Evolutionary conservation across 768 basidiomycete genomes (phyloP).

Genomic region (Mycena crocata): DNA sequence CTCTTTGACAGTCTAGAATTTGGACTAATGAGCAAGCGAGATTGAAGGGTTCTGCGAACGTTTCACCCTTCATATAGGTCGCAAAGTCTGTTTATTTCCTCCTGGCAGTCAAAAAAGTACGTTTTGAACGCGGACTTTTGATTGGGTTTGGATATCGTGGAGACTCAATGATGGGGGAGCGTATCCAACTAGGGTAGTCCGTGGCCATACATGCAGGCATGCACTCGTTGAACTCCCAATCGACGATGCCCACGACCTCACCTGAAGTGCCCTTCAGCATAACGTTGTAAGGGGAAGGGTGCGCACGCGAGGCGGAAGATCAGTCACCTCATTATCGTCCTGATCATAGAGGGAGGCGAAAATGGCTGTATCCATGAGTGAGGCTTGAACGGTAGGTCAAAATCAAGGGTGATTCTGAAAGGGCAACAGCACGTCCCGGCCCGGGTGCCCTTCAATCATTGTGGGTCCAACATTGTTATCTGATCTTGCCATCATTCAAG

Average conservation of each 20-base stretch:
- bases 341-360: too few relatives aligned
- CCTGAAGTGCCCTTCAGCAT: constrained; percentile 12
- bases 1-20: constrained; percentile 14
- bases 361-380: too few relatives aligned
- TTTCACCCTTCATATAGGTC: constrained; percentile 10
- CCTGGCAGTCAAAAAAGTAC: not conserved
- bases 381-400: too few relatives aligned
- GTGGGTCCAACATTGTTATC: too few relatives aligned
- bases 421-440: too few relatives aligned
- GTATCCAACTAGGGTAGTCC: constrained; percentile 15
- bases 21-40: not conserved
- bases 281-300: not conserved
- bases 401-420: too few relatives aligned
- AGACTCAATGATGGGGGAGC: not conserved
- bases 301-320: too few relatives aligned
- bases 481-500: too few relatives aligned
- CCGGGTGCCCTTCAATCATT: too few relatives aligned
- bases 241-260: constrained; percentile 15
- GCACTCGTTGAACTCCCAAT: constrained; percentile 11
- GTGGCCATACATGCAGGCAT: constrained; percentile 22
- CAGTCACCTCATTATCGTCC: too few relatives aligned
- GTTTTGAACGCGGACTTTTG: too few relatives aligned
- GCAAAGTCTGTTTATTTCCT: constrained; percentile 3
- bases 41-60: too few relatives aligned
- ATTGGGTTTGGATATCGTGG: not conserved